These are phyloP conservation scores for Fraxinus albicans DNA, from an alignment of 305 asterid species.

Conservation along the genomic window DNA sequence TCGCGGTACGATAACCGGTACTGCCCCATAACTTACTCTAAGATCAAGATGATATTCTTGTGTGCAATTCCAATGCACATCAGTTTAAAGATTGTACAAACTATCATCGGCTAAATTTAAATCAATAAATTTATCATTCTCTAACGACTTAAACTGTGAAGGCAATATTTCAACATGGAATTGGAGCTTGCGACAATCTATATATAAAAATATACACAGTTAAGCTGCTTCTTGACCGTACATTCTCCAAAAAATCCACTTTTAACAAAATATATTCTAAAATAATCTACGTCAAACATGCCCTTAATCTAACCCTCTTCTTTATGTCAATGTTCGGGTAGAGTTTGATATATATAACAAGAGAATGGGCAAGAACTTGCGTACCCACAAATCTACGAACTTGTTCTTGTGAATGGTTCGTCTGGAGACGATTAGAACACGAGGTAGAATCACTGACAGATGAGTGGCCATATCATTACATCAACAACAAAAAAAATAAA, in stretches of 20 bases:
- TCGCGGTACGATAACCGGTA: conserved; percentile 33
- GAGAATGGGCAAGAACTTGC: not conserved
- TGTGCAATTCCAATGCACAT: no score
- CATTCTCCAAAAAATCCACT: no score
- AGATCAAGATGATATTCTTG: no score
- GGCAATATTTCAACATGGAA: not conserved
- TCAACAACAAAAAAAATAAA: not conserved
- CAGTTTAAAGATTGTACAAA: not conserved
- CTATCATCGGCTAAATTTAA: no score
- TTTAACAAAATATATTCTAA: no score
- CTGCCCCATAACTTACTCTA: no score
- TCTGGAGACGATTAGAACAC: conserved; percentile 75
- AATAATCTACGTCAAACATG: not conserved
- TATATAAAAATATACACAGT: not conserved
- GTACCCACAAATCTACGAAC: conserved; percentile 76
- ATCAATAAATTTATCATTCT: no score
- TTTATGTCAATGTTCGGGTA: no score
- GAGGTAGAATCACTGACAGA: conserved; percentile 66
- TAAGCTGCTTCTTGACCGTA: not conserved
- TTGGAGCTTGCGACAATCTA: not conserved
- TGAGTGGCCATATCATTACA: conserved; percentile 45
- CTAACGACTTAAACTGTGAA: no score
- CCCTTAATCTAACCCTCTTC: no score
- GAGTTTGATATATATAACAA: not conserved
- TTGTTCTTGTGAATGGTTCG: conserved; percentile 78